phyloP scores from a whole-genome alignment of 2,329 filamentous ascomycete genomes.

The Neonectria faginata region DNA sequence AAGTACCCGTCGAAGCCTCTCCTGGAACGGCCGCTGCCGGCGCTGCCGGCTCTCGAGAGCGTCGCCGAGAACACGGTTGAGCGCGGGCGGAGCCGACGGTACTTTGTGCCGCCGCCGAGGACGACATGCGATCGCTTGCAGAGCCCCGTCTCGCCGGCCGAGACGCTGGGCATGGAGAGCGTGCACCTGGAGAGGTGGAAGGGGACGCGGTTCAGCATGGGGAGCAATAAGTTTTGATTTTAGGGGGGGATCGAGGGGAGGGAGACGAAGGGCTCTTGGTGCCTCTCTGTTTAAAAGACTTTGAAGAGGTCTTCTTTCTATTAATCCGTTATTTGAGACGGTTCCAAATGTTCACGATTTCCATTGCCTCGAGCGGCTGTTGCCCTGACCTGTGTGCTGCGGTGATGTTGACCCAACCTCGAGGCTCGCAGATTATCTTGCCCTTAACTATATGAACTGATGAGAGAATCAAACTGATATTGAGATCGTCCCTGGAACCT shows the following conservation, averaged over 20 bases:
- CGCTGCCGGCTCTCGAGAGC: not conserved
- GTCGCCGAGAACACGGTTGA: constrained; percentile 10
- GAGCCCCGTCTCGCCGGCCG: constrained; percentile 32
- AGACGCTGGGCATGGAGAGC: constrained; percentile 15
- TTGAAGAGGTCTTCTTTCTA: not conserved
- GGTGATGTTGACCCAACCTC: not conserved
- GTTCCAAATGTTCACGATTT: not conserved
- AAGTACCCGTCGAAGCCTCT: constrained; percentile 18
- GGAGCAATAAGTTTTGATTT: constrained; percentile 36
- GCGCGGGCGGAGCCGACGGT: constrained; percentile 25
- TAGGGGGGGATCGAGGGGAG: not conserved
- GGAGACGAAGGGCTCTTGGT: not conserved
- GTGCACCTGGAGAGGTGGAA: constrained; percentile 30
- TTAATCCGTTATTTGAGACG: not conserved
- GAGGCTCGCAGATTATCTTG: not conserved
- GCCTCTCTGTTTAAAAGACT: not conserved
- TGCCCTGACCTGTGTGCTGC: not conserved
- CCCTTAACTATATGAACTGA: not conserved
- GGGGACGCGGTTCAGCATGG: constrained; percentile 31
- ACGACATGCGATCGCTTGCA: constrained; percentile 27
- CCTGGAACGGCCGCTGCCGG: constrained; percentile 2
- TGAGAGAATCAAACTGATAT: not conserved
- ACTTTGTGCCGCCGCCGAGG: constrained; percentile 39
- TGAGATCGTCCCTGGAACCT: too few relatives aligned
- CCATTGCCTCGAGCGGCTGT: not conserved